Percentiles rank a stretch among this genome's conserved stretches.
These are phyloP conservation scores for Chalciporus sphaerocephalus DNA, from an alignment of 768 basidiomycete genomes.

Conservation along the genomic window DNA sequence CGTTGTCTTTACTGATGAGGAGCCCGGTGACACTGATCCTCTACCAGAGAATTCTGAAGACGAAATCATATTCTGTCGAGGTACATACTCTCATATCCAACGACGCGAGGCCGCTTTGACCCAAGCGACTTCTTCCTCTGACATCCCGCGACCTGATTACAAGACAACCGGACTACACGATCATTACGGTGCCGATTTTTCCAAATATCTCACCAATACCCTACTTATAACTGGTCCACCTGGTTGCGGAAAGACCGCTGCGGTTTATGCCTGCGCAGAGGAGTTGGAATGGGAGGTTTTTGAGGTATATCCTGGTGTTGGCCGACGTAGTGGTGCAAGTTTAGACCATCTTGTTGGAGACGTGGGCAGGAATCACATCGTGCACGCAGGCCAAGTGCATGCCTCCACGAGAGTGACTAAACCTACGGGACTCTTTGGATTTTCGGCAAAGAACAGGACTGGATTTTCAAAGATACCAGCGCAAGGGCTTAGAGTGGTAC, in stretches of 20 bases:
- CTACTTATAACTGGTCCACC: conserved; percentile 80
- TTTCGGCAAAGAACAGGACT: conserved; percentile 14
- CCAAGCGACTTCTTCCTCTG: conserved; percentile 2
- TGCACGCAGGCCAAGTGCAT: conserved; percentile 36
- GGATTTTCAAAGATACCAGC: not conserved
- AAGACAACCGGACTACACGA: conserved; percentile 10
- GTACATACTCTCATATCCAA: conserved; percentile 20
- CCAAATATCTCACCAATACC: conserved; percentile 68
- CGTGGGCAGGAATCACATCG: conserved; percentile 89
- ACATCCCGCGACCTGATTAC: conserved; percentile 2
- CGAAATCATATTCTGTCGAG: conserved; percentile 28
- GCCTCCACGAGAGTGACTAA: conserved; percentile 5
- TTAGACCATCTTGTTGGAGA: conserved; percentile 83
- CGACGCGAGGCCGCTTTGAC: conserved; percentile 1
- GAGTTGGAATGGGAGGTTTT: conserved; percentile 96
- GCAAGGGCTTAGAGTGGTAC: conserved; percentile 16
- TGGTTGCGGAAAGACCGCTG: conserved; percentile 87
- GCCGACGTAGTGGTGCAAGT: conserved; percentile 77
- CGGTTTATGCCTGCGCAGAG: conserved; percentile 89
- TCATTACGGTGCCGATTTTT: conserved; percentile 27
- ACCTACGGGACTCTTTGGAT: conserved; percentile 11
- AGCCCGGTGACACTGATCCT: conserved; percentile 23
- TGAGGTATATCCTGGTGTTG: conserved; percentile 94
- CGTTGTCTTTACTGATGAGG: conserved; percentile 45
- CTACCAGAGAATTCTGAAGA: conserved; percentile 37